These are phyloP conservation scores for Scleromitrula shiraiana DNA, from an alignment of 2,329 filamentous ascomycete species.

Conservation along the genomic window DNA sequence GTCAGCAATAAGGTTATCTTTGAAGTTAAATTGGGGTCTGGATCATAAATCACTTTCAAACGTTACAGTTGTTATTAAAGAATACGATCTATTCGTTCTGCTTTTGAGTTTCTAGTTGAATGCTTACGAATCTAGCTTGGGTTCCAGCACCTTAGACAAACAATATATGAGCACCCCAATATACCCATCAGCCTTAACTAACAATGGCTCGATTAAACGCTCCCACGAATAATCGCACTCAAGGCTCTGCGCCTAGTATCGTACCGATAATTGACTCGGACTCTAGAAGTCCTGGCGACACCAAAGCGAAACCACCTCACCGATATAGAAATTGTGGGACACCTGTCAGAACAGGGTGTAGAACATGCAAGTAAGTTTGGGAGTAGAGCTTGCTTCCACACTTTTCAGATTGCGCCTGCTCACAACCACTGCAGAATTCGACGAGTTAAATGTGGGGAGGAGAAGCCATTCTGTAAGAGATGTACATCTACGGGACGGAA, in stretches of 20 bases:
- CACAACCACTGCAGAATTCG: slow-evolving; percentile 19
- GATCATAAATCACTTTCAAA: no score
- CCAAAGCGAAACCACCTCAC: slow-evolving; percentile 19
- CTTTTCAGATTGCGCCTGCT: neutral
- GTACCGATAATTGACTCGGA: no score
- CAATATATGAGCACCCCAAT: no score
- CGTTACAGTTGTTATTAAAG: no score
- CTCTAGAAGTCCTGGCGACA: neutral
- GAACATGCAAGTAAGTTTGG: slow-evolving; percentile 26
- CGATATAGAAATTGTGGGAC: slow-evolving; percentile 26
- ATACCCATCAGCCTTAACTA: no score
- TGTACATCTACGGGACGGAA: slow-evolving; percentile 26
- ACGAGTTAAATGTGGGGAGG: slow-evolving; percentile 28
- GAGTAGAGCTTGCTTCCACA: neutral
- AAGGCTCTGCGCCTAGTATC: neutral
- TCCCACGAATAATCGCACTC: neutral
- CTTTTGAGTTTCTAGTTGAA: no score
- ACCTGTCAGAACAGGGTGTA: slow-evolving; percentile 24
- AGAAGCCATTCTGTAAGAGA: slow-evolving; percentile 26
- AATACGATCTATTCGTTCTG: no score
- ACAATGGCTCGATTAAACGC: no score
- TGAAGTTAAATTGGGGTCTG: neutral
- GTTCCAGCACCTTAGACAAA: no score
- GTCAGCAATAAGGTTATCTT: neutral
- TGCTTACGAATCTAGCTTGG: no score